phyloP scores from a whole-genome alignment of 1,139 yeast genomes.

The Yamadazyma jaroonii region DNA sequence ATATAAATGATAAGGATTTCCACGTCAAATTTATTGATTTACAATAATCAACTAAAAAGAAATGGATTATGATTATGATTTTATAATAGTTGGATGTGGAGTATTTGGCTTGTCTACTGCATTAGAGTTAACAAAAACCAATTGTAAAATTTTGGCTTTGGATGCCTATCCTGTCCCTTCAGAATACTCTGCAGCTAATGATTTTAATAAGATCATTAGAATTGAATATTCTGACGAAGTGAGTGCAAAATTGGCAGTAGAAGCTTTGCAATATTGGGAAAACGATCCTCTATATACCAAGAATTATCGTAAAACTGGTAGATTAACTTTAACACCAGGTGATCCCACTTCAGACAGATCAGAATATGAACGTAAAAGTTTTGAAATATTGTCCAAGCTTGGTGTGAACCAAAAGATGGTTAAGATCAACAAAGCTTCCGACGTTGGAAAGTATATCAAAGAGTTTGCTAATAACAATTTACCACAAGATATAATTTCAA shows the following conservation, averaged over 20 bases:
- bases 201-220: slow-evolving; percentile 45
- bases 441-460: slow-evolving; percentile 7
- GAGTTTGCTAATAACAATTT: slow-evolving; percentile 12
- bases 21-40: no score
- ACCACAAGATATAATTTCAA: slow-evolving; percentile 10
- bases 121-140: slow-evolving; percentile 20
- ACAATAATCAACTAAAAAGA: no score
- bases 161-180: slow-evolving; percentile 46
- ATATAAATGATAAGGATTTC: no score
- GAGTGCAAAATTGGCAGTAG: slow-evolving; percentile 37
- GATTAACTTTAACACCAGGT: slow-evolving; percentile 18
- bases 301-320: slow-evolving; percentile 33
- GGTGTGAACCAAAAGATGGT: slow-evolving; percentile 12
- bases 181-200: slow-evolving; percentile 45
- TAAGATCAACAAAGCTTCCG: slow-evolving; percentile 8
- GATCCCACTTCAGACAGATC: slow-evolving; percentile 12
- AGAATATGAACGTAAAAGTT: slow-evolving; percentile 13
- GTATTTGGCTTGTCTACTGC: slow-evolving; percentile 21
- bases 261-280: slow-evolving; percentile 39
- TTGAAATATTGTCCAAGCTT: slow-evolving; percentile 10
- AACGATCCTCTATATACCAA: slow-evolving; percentile 27
- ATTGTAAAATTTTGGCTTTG: slow-evolving; percentile 38
- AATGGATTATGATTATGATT: slow-evolving; percentile 9
- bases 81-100: slow-evolving; percentile 17
- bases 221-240: slow-evolving; percentile 38